Evolutionary conservation across 2,329 filamentous ascomycete genomes (phyloP).

Genomic region (Penicillium sp.): DNA sequence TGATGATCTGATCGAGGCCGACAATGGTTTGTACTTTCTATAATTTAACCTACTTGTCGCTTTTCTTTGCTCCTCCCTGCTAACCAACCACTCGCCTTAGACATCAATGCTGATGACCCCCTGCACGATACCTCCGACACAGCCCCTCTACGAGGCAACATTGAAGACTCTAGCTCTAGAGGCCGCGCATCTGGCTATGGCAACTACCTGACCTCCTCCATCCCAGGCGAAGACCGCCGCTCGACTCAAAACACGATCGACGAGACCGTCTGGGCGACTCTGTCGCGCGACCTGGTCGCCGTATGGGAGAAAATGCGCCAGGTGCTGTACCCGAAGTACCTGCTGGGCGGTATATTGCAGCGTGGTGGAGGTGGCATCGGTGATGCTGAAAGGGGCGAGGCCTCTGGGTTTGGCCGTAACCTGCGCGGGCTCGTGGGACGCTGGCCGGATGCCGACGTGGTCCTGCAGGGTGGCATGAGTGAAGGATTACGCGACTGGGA

Average conservation of each 20-base stretch:
- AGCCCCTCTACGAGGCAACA: conserved; percentile 78
- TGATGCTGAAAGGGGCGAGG: conserved; percentile 55
- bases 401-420: conserved; percentile 43
- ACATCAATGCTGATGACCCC: conserved; percentile 89
- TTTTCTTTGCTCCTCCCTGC: not conserved
- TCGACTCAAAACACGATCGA: conserved; percentile 92
- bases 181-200: conserved; percentile 59
- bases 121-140: conserved; percentile 64
- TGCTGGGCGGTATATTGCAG: conserved; percentile 65
- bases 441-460: conserved; percentile 63
- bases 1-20: conserved; percentile 71
- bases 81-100: conserved; percentile 31
- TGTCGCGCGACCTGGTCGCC: conserved; percentile 82
- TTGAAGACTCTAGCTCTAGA: conserved; percentile 52
- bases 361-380: conserved; percentile 51
- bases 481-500: conserved; percentile 94
- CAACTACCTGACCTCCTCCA: conserved; percentile 78
- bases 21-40: conserved; percentile 57
- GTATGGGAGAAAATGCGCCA: conserved; percentile 98
- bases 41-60: conserved; percentile 1
- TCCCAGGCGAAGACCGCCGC: conserved; percentile 86
- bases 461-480: conserved; percentile 69
- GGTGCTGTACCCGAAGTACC: conserved; percentile 91
- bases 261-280: conserved; percentile 94
- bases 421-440: conserved; percentile 55